Conservation (phyloP, 129 eudicot genomes). For the Apium graveolens region DNA sequence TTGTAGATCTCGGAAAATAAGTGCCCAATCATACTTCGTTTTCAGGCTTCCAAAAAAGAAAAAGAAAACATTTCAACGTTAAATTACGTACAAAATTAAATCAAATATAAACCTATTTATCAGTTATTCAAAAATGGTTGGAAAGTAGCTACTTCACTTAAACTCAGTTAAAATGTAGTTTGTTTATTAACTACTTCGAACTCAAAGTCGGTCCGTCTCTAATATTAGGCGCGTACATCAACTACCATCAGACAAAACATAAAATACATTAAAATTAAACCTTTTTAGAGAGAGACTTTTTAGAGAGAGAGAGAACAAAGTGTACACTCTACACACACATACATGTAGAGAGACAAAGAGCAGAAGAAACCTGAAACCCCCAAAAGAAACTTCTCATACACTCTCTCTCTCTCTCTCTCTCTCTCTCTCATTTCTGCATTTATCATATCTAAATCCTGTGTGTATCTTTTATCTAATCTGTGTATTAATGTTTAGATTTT, state of each 20-base stretch:
- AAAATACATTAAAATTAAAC: not conserved
- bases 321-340: not conserved
- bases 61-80: no score
- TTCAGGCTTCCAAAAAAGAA: no score
- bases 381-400: constrained; percentile 22
- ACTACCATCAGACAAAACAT: not conserved
- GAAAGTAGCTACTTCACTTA: no score
- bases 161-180: no score
- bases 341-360: not conserved
- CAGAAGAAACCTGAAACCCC: constrained; percentile 15
- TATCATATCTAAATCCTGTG: not conserved
- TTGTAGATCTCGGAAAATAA: no score
- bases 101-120: no score
- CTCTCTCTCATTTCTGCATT: constrained; percentile 14
- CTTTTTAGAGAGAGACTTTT: constrained; percentile 13
- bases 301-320: not conserved
- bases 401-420: constrained; percentile 29
- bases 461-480: not conserved
- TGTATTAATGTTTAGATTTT: not conserved
- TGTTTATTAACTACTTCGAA: no score
- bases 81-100: no score
- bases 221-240: not conserved
- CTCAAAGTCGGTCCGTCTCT: not conserved
- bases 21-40: no score
- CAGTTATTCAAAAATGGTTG: no score